Evolutionary conservation across 2,329 filamentous ascomycete species (phyloP).

Genomic region (Teratosphaeria epicoccoides): DNA sequence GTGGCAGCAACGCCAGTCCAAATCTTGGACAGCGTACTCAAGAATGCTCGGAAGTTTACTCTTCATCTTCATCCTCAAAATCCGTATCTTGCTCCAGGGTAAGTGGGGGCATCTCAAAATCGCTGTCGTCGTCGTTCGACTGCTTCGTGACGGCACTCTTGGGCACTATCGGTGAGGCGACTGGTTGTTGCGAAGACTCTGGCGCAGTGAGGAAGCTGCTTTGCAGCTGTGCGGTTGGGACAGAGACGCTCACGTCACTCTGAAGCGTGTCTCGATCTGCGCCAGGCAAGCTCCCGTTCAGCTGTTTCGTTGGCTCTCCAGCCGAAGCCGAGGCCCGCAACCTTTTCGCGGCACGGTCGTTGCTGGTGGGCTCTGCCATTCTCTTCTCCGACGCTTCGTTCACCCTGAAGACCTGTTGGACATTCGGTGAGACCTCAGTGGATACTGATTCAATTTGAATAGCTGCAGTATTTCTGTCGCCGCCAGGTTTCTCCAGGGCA

Average conservation of each 20-base stretch:
- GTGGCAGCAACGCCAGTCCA: too few relatives aligned
- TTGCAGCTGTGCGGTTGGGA: conserved; percentile 1
- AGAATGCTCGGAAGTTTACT: background rate
- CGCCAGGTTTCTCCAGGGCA: background rate
- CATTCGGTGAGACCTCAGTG: background rate
- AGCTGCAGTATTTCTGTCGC: too few relatives aligned
- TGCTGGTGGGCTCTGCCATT: background rate
- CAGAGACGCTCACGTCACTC: conserved; percentile 2
- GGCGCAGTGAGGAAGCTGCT: conserved; percentile 6
- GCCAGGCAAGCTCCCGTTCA: conserved; percentile 1
- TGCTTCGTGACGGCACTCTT: background rate
- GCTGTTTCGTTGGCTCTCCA: conserved; percentile 2
- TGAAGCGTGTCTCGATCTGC: conserved; percentile 6
- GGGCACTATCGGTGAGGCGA: conserved; percentile 1
- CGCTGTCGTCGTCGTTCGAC: conserved; percentile 21
- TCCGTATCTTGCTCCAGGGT: conserved; percentile 24
- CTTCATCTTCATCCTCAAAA: conserved; percentile 7
- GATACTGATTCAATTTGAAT: too few relatives aligned
- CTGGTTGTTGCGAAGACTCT: conserved; percentile 4
- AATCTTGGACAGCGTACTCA: background rate
- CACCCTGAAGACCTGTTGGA: background rate
- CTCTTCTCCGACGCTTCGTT: background rate
- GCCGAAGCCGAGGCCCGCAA: background rate
- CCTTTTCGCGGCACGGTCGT: conserved; percentile 1
- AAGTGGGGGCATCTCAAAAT: conserved; percentile 28